phyloP scores from a whole-genome alignment of 2,329 filamentous ascomycete genomes.

The Pseudogymnoascus sp. region DNA sequence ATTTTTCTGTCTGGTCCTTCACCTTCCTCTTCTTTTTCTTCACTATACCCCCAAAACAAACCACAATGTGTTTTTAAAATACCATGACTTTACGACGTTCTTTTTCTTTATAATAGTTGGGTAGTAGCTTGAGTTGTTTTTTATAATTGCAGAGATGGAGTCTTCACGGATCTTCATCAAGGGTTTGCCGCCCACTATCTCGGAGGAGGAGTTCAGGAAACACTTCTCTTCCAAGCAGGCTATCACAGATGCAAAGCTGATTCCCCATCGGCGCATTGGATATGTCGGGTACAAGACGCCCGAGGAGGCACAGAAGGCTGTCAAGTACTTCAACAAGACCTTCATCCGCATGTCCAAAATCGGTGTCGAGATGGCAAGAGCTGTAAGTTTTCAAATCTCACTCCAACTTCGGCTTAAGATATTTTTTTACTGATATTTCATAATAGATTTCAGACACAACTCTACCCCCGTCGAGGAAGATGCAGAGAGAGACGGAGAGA shows the following conservation, averaged over 20 bases:
- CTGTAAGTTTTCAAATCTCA: conserved; percentile 46
- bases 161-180: conserved; percentile 70
- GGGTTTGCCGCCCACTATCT: conserved; percentile 77
- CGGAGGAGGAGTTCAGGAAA: conserved; percentile 76
- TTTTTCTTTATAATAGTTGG: conserved; percentile 2
- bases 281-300: conserved; percentile 88
- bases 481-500: conserved; percentile 29
- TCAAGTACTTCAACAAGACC: conserved; percentile 91
- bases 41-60: not conserved
- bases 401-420: not conserved
- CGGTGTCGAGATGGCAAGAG: conserved; percentile 76
- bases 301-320: conserved; percentile 71
- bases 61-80: not conserved
- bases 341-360: conserved; percentile 97
- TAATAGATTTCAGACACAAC: conserved; percentile 31
- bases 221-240: conserved; percentile 73
- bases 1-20: not conserved
- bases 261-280: conserved; percentile 82
- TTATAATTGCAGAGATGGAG: conserved; percentile 19
- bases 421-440: not conserved
- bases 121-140: not conserved
- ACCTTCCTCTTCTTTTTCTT: not conserved
- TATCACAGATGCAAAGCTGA: conserved; percentile 87
- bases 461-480: conserved; percentile 33
- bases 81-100: conserved; percentile 6